These are phyloP conservation scores for Dispira simplex DNA, from an alignment of 192 early-diverging fungal species.

Conservation along the genomic window DNA sequence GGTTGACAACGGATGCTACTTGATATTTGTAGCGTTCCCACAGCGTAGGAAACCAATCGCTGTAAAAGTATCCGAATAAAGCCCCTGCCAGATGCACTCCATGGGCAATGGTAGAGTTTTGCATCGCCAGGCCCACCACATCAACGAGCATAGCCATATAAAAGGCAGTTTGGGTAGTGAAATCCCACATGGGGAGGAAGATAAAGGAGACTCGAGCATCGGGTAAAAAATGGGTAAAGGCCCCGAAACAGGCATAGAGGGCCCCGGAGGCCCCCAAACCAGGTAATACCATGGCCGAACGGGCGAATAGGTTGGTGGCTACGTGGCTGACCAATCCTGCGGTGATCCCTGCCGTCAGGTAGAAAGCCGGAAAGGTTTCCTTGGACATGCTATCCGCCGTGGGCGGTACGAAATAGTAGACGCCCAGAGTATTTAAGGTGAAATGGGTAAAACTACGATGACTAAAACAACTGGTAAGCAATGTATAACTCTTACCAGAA, in stretches of 20 bases:
- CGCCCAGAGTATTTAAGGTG: slow-evolving; percentile 63
- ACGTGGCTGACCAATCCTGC: slow-evolving; percentile 53
- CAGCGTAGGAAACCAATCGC: too few relatives aligned
- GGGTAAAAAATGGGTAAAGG: slow-evolving; percentile 38
- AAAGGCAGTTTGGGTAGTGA: background rate
- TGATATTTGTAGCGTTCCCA: too few relatives aligned
- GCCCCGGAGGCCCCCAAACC: slow-evolving; percentile 75
- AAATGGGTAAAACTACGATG: slow-evolving; percentile 63
- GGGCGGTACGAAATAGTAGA: slow-evolving; percentile 44
- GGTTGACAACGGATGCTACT: too few relatives aligned
- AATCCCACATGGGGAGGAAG: slow-evolving; percentile 32
- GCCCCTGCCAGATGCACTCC: background rate
- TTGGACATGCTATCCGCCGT: slow-evolving; percentile 34
- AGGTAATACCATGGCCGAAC: slow-evolving; percentile 32
- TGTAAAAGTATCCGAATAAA: too few relatives aligned
- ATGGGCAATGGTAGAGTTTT: background rate
- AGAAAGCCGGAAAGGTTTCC: slow-evolving; percentile 68
- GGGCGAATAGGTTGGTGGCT: slow-evolving; percentile 24
- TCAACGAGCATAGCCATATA: background rate
- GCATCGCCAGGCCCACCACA: background rate
- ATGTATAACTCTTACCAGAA: slow-evolving; percentile 44
- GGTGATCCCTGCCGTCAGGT: slow-evolving; percentile 47
- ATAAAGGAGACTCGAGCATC: slow-evolving; percentile 37
- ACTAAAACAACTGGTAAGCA: slow-evolving; percentile 66
- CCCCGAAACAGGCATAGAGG: slow-evolving; percentile 52